Base-by-base conservation (phyloP, 176 grass and related monocot genomes). In the Thinopyrum elongatum region DNA sequence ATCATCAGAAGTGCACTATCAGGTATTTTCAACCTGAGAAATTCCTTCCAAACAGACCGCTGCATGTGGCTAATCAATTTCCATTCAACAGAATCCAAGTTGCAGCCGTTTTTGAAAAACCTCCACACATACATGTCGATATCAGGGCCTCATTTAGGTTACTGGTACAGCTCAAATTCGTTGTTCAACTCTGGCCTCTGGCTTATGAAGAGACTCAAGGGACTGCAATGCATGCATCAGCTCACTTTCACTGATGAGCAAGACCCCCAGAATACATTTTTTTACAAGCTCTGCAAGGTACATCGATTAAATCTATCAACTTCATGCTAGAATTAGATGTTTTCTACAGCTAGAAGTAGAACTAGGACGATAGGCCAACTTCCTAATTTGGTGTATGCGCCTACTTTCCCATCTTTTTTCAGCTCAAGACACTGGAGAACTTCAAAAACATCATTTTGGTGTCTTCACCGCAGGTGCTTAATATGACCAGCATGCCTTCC, bases 161-260 rank as follows among this genome's bases (percentile, higher is more conserved):
- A 95, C 46, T 95, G 89, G 86, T 98, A 98, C 78, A 98, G 90
- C 79, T 90, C 93, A 66, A 98, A 98, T 68, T 94, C 93, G 6
- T 47, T 98, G 84, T 98, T 98, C 84, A 95, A 95, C 71, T 98
- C 96, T 83, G 96, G 96, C 23, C 87, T 98, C 63, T 98, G 96
- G 96, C 80, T 95, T 28, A 87, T 98, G 64, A 98, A 94, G 67
- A 90, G 91, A 86, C 85, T 98, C 77, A 95, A 95, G 49, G 93
- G 92, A 63, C 78, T 91, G 39, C 93, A 90, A 68, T 94, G 93
- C 84, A 94, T 98, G 77, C 93, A 95, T 89, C 95, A 95, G 86
- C 95, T 98, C 84, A 98, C 95, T 38, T 92, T 93, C 84, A 98
- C 83, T 29, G 95, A 98, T 67, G 93, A 95, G 28, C 39, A 80